Conservation (phyloP, 2,329 filamentous ascomycete species). For the Trichoderma simmonsii region DNA sequence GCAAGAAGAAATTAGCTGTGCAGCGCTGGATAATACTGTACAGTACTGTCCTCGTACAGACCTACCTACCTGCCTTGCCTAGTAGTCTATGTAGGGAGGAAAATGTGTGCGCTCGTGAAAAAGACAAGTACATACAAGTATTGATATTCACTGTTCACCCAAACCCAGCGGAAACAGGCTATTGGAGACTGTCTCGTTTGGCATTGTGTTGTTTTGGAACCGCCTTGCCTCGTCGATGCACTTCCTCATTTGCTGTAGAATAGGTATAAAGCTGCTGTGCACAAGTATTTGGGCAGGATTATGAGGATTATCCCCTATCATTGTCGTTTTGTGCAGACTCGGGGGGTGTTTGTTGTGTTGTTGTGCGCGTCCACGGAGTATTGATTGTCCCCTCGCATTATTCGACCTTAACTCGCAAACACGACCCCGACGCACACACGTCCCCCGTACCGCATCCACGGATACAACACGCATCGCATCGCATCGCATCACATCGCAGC, state of each 20-base stretch:
- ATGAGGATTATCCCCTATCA: background rate
- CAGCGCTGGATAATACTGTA: background rate
- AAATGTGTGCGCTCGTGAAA: background rate
- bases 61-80: too few relatives aligned
- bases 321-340: background rate
- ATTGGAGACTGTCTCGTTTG: slow-evolving; percentile 8
- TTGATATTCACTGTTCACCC: background rate
- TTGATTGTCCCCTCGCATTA: background rate
- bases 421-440: slow-evolving; percentile 10
- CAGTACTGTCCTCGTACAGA: background rate
- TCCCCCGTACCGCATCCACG: background rate
- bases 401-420: background rate
- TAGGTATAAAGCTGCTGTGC: background rate
- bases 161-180: background rate
- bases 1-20: background rate
- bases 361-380: slow-evolving; percentile 5
- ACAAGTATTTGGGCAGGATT: background rate
- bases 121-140: background rate
- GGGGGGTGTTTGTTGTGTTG: background rate
- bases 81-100: background rate
- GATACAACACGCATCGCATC: slow-evolving; percentile 3
- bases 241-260: background rate
- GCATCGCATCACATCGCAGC: background rate
- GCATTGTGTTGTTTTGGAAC: slow-evolving; percentile 6
- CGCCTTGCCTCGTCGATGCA: slow-evolving; percentile 1